phyloP scores from a whole-genome alignment of 257 asterid genomes.

The Osmanthus fragrans region DNA sequence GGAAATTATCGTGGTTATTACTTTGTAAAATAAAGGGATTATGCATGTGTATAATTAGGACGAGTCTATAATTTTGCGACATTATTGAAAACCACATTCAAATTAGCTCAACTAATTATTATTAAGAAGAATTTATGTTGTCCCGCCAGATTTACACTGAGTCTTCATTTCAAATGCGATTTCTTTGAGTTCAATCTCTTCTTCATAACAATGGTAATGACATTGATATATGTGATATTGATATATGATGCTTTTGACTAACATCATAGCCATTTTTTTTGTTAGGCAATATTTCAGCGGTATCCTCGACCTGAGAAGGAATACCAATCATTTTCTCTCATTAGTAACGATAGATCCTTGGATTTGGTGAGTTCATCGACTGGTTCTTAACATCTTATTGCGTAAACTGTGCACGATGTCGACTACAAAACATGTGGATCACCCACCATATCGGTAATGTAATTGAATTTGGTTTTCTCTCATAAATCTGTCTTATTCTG shows the following conservation, averaged over 20 bases:
- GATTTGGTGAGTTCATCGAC: conserved; percentile 71
- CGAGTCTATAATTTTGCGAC: neutral
- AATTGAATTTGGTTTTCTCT: neutral
- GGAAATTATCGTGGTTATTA: neutral
- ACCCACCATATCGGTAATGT: neutral
- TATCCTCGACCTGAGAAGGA: conserved; percentile 97
- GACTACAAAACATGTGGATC: neutral
- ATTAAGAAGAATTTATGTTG: neutral
- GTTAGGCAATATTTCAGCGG: conserved; percentile 79
- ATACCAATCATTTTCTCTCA: conserved; percentile 89
- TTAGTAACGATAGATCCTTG: conserved; percentile 71
- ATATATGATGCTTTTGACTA: conserved; percentile 23
- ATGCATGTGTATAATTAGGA: neutral
- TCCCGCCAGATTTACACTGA: neutral
- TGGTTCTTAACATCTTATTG: conserved; percentile 17
- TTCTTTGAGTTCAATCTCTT: neutral
- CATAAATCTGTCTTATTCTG: conserved; percentile 11
- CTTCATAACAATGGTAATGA: neutral
- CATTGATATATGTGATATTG: neutral
- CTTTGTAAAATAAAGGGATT: too few relatives aligned
- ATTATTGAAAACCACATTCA: neutral
- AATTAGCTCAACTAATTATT: conserved; percentile 13
- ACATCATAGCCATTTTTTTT: conserved; percentile 7
- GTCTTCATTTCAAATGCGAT: too few relatives aligned
- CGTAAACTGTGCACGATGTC: conserved; percentile 5